Evolutionary conservation across 768 basidiomycete genomes (phyloP), one percentile per base, ranked within the genome.

Genomic region (Clavaria fumosa): DNA sequence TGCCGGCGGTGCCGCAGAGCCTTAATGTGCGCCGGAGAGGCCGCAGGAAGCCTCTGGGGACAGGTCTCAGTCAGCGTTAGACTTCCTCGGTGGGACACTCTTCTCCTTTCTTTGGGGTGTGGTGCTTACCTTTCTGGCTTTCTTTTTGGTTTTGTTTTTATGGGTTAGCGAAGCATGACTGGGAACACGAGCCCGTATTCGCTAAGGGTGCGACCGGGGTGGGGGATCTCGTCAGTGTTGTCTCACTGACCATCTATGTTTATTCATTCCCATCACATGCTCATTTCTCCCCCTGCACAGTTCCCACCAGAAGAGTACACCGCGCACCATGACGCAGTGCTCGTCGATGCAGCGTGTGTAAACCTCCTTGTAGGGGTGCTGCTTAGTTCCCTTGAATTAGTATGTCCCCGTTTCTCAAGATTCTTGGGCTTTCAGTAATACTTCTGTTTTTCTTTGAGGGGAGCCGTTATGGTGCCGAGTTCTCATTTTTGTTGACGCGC

Each of bases 361-460:
- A 97, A 99, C 51, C 50, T 91, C 7, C 56, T 93, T 15, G 71
- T 75, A 0, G 75, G 70, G 6, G 69, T 91, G 21, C 83, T 89
- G 14, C 46, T 72, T 10, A 69, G 80, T 2, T 89, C 86, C 1
- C 61, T 97, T 1, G 70, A 82, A 35, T 58, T 93, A 55, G 83
- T 90, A 53, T 48, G 67, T 47, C 9, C n/a, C n/a, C n/a, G n/a
- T n/a, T n/a, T n/a, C n/a, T n/a, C n/a, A n/a, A n/a, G n/a, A n/a
- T n/a, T n/a, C n/a, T n/a, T n/a, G n/a, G n/a, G n/a, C n/a, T n/a
- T n/a, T n/a, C n/a, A n/a, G n/a, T n/a, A n/a, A n/a, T n/a, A n/a
- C n/a, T n/a, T n/a, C n/a, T n/a, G n/a, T n/a, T n/a, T n/a, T n/a
- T n/a, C n/a, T n/a, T n/a, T n/a, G n/a, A n/a, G n/a, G n/a, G n/a